Evolutionary conservation across 768 basidiomycete species (phyloP).

Genomic region (Boletus insuetus): DNA sequence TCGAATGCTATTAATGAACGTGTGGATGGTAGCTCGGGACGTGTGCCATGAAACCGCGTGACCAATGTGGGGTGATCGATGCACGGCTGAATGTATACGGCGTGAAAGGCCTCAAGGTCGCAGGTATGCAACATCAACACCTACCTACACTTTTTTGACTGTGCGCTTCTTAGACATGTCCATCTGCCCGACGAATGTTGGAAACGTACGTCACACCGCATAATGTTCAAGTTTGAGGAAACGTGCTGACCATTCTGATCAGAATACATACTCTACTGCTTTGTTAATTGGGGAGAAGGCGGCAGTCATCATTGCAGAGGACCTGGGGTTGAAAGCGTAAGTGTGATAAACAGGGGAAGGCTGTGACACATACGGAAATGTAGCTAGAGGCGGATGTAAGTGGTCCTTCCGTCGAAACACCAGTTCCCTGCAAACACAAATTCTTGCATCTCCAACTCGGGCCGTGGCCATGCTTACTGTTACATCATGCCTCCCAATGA

Average conservation of each 20-base stretch:
- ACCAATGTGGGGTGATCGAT: constrained; percentile 63
- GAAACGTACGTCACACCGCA: constrained; percentile 18
- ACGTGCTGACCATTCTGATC: not conserved
- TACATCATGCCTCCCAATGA: no score
- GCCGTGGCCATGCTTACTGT: no score
- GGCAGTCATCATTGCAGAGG: constrained; percentile 56
- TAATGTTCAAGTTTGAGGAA: no score
- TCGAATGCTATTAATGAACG: not conserved
- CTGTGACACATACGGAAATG: no score
- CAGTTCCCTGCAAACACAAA: no score
- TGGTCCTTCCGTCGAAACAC: no score
- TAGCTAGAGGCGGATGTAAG: no score
- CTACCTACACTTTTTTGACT: not conserved
- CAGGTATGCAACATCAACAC: constrained; percentile 36
- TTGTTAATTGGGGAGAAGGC: constrained; percentile 59
- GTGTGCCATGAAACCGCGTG: constrained; percentile 64
- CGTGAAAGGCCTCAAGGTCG: constrained; percentile 55
- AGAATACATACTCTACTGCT: constrained; percentile 45
- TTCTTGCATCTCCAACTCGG: no score
- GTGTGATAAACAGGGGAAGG: no score
- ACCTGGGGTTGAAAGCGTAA: no score
- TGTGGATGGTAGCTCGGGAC: constrained; percentile 52
- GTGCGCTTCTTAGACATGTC: constrained; percentile 33
- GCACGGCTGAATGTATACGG: constrained; percentile 60
- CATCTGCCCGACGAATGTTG: constrained; percentile 29